Percentiles rank a stretch among this genome's conserved stretches.
Evolutionary conservation across 495 filamentous ascomycete species (phyloP).

Genomic region (Talaromyces trachyspermus): DNA sequence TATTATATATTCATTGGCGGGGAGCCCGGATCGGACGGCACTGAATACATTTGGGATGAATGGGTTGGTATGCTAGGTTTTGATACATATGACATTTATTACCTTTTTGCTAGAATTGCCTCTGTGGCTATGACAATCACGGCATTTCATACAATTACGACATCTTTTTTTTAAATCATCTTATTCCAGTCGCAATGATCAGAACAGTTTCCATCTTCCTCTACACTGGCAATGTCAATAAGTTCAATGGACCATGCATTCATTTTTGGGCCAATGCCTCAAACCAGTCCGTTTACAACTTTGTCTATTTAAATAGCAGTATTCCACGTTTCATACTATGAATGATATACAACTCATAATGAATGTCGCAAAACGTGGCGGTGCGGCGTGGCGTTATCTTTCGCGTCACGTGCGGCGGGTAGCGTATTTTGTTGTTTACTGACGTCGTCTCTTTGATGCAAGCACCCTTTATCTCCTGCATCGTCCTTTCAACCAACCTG

Average conservation of each 20-base stretch:
- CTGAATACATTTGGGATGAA: neutral
- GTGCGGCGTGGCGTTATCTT: neutral
- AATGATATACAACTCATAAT: too few species aligned
- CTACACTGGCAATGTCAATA: too few species aligned
- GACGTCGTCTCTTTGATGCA: constrained; percentile 13
- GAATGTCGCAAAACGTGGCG: neutral
- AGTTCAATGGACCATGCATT: too few species aligned
- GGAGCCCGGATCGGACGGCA: neutral
- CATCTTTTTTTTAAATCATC: too few species aligned
- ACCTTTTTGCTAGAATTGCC: neutral
- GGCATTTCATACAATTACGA: too few species aligned
- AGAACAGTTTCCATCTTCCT: too few species aligned
- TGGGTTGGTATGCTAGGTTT: neutral
- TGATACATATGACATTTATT: too few species aligned
- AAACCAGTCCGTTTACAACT: too few species aligned
- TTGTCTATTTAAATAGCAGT: too few species aligned
- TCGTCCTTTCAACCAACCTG: constrained; percentile 3
- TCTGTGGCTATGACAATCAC: neutral
- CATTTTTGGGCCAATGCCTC: too few species aligned
- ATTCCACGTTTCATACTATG: too few species aligned
- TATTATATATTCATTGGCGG: neutral
- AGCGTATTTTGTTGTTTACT: constrained; percentile 8
- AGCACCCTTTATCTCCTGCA: constrained; percentile 2
- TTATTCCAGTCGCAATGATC: too few species aligned
- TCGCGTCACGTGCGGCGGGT: constrained; percentile 2